phyloP scores from a whole-genome alignment of 2,329 filamentous ascomycete genomes.

The Cryphonectria radicalis region DNA sequence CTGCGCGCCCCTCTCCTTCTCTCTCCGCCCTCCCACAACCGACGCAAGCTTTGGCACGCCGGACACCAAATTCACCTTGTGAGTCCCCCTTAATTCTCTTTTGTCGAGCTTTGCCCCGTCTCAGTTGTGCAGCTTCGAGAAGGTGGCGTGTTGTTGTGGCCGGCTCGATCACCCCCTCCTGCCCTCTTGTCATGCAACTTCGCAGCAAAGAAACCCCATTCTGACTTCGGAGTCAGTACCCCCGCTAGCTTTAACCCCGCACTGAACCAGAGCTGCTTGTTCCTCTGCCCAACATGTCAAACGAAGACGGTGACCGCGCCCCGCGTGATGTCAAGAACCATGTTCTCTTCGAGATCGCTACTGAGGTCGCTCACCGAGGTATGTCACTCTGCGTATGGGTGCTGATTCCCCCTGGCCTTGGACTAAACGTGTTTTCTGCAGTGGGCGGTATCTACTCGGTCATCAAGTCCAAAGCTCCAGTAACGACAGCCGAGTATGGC shows the following conservation, averaged over 20 bases:
- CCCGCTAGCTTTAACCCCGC: conserved; percentile 16
- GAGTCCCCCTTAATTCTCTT: background rate
- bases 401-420: conserved; percentile 29
- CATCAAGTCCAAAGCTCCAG: conserved; percentile 97
- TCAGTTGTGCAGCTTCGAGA: background rate
- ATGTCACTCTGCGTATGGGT: conserved; percentile 37
- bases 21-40: background rate
- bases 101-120: background rate
- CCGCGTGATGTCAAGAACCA: conserved; percentile 87
- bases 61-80: background rate
- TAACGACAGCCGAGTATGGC: conserved; percentile 98
- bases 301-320: conserved; percentile 48
- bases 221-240: background rate
- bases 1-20: background rate
- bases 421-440: conserved; percentile 41
- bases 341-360: conserved; percentile 94
- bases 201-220: background rate
- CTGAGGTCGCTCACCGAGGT: conserved; percentile 97
- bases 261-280: conserved; percentile 15
- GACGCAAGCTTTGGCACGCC: background rate
- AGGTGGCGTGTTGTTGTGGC: background rate
- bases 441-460: conserved; percentile 99
- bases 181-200: background rate
- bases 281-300: conserved; percentile 45
- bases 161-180: background rate